Evolutionary conservation across 2,329 filamentous ascomycete species (phyloP), one percentile per base, ranked within the genome.

Genomic region (Cordyceps farinosa): DNA sequence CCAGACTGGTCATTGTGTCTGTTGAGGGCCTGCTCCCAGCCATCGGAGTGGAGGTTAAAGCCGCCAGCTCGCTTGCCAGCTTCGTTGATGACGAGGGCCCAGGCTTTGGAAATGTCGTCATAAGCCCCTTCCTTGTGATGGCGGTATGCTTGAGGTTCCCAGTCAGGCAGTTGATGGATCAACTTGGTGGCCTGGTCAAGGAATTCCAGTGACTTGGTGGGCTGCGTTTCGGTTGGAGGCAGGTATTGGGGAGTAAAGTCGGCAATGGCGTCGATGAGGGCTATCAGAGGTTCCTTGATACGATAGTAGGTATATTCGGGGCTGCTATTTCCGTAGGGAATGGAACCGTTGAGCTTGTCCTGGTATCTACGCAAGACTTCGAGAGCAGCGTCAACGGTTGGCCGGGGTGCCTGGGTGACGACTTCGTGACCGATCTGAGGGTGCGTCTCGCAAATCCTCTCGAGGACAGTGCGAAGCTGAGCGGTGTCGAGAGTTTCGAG

Each of bases 231-330:
- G 71, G 90, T 90, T 0, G 95, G 95, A 13, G 95, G 95, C 3
- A 99, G 86, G 71, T 96, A 99, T 75, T 98, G 92, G 4, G 92
- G 92, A 0, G 93, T 98, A 73, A 96, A 99, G 73, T 99, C 95
- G 74, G 90, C 89, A 51, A 99, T 83, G 50, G 95, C 92, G 64
- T 97, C 92, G 65, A 97, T 86, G 30, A 99, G 84, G 64, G 91
- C 88, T 32, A 87, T 80, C 22, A 98, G 82, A 44, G 90, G 86
- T 67, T 93, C 90, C 69, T 90, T 91, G 61, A 98, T 91, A 69
- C 95, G 87, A 74, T 97, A 96, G 75, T 97, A 99, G 57, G 92
- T 89, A 77, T 98, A 98, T 75, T 98, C 94, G 48, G 92, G 92
- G 64, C 87, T 91, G 13, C 89, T 85, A 69, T 92, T 89, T 72